Evolutionary conservation across 2,329 filamentous ascomycete species (phyloP).

Genomic region (Neonectria neomacrospora): DNA sequence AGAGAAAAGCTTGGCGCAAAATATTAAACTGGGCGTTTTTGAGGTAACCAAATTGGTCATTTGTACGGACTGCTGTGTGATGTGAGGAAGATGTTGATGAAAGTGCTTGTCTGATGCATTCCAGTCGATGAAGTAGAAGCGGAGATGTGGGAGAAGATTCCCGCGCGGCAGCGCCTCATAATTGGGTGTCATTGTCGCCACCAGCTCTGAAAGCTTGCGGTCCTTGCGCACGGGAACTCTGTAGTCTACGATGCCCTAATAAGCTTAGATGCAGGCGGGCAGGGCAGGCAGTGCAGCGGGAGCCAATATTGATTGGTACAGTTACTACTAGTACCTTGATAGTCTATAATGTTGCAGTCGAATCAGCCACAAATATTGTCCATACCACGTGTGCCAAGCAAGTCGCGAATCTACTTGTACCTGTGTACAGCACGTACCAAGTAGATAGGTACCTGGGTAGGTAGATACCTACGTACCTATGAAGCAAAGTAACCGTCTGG

Average conservation of each 20-base stretch:
- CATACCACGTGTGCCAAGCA: background rate
- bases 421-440: too few species aligned
- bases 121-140: background rate
- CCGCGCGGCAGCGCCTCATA: background rate
- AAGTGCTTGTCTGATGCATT: background rate
- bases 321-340: too few species aligned
- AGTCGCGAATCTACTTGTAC: background rate
- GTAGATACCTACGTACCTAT: too few species aligned
- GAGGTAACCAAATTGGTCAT: constrained; percentile 25
- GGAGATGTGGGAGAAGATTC: background rate
- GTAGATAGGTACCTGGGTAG: too few species aligned
- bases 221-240: background rate
- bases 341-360: background rate
- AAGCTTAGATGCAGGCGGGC: background rate
- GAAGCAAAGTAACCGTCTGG: background rate
- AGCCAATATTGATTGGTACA: background rate
- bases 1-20: constrained; percentile 50
- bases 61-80: constrained; percentile 25
- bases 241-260: too few species aligned
- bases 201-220: background rate
- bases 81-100: constrained; percentile 15
- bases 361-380: background rate
- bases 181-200: background rate
- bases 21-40: constrained; percentile 48
- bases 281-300: too few species aligned